Conservation (phyloP, 129 eudicot genomes). For the Calendula officinalis region DNA sequence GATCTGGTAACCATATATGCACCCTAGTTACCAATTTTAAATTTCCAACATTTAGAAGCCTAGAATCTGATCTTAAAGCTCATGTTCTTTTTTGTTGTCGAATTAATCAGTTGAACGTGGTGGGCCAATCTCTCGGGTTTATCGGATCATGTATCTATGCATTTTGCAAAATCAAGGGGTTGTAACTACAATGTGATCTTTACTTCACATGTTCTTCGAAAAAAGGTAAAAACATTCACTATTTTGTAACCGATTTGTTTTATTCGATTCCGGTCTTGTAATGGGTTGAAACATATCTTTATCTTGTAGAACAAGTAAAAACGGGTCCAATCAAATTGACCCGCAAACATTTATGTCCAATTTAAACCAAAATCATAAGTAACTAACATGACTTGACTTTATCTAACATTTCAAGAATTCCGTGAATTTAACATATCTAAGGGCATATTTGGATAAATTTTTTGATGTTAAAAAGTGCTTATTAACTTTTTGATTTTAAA, state of each 20-base stretch:
- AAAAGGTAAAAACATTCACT: constrained; percentile 8
- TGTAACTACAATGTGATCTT: constrained; percentile 13
- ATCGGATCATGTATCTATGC: constrained; percentile 49
- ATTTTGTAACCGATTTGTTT: neutral
- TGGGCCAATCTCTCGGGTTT: constrained; percentile 53
- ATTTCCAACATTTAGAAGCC: neutral
- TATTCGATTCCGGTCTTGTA: neutral
- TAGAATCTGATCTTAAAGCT: neutral
- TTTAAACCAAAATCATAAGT: too few relatives aligned
- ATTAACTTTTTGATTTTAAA: too few relatives aligned
- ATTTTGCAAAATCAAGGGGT: constrained; percentile 42
- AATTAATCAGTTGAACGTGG: constrained; percentile 35
- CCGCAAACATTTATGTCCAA: too few relatives aligned
- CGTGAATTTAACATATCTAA: too few relatives aligned
- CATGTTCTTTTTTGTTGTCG: neutral
- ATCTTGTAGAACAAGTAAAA: too few relatives aligned
- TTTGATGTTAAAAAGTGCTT: too few relatives aligned
- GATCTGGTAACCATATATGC: constrained; percentile 39
- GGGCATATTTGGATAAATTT: too few relatives aligned
- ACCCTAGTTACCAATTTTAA: neutral
- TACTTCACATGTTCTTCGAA: neutral
- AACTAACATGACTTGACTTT: too few relatives aligned
- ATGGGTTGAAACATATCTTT: too few relatives aligned
- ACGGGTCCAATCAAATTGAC: too few relatives aligned
- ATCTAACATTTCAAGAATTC: too few relatives aligned